These are phyloP conservation scores for Aureobasidium sp. DNA, from an alignment of 2,329 filamentous ascomycete species.

Conservation along the genomic window DNA sequence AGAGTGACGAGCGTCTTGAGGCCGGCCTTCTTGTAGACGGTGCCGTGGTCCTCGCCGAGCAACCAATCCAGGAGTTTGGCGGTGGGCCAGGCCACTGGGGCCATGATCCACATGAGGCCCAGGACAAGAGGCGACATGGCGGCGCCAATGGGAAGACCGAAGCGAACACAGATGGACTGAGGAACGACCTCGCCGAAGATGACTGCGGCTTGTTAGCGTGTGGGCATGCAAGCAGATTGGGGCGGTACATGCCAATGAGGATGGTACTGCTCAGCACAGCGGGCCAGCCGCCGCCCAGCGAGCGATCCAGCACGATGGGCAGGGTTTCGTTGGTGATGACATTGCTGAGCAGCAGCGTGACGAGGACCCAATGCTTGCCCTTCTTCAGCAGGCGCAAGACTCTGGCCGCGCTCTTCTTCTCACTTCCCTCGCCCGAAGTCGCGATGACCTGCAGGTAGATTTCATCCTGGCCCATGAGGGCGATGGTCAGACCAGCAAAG, in stretches of 20 bases:
- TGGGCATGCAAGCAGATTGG: neutral
- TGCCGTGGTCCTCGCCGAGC: constrained; percentile 89
- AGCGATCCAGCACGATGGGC: constrained; percentile 88
- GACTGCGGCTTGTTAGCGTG: constrained; percentile 46
- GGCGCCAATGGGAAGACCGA: constrained; percentile 87
- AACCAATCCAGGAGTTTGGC: constrained; percentile 91
- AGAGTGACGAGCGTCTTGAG: constrained; percentile 92
- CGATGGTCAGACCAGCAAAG: constrained; percentile 89
- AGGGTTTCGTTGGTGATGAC: constrained; percentile 97
- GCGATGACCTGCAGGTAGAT: constrained; percentile 95
- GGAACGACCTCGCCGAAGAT: constrained; percentile 97
- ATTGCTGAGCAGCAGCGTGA: constrained; percentile 87
- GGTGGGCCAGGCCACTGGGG: constrained; percentile 85
- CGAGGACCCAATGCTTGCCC: constrained; percentile 97
- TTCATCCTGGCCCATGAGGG: constrained; percentile 77
- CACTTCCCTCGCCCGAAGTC: constrained; percentile 72
- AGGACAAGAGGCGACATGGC: constrained; percentile 87
- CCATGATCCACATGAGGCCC: constrained; percentile 81
- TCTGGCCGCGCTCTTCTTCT: constrained; percentile 73
- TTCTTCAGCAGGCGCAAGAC: constrained; percentile 72
- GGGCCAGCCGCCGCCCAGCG: constrained; percentile 86
- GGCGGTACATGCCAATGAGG: constrained; percentile 63
- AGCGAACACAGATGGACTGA: constrained; percentile 92
- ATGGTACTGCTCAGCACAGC: constrained; percentile 89
- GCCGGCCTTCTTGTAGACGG: constrained; percentile 95